Conservation (phyloP, 2,329 filamentous ascomycete genomes). For the Fusarium incarnatum region DNA sequence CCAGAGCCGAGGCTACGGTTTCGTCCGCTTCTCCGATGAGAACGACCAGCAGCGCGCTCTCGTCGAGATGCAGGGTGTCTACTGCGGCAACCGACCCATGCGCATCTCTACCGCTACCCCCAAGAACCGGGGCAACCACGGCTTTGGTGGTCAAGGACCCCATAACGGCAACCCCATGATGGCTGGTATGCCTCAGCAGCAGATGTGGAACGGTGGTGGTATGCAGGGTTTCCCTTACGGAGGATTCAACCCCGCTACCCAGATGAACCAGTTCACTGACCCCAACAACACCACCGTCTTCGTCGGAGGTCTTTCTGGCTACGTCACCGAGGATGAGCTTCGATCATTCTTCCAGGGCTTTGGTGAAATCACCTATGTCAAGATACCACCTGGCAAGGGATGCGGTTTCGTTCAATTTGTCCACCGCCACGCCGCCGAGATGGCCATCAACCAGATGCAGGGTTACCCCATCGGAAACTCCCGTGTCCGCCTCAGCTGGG, state of each 20-base stretch:
- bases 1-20: constrained; percentile 97
- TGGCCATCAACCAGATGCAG: constrained; percentile 99
- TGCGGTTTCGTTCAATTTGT: constrained; percentile 99
- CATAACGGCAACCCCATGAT: constrained; percentile 61
- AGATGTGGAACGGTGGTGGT: constrained; percentile 53
- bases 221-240: constrained; percentile 54
- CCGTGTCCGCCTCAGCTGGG: constrained; percentile 96
- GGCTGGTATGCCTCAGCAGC: constrained; percentile 59
- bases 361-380: constrained; percentile 99
- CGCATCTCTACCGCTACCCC: constrained; percentile 97
- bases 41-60: constrained; percentile 95
- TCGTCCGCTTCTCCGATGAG: constrained; percentile 96
- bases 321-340: constrained; percentile 99
- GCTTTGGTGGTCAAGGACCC: constrained; percentile 56
- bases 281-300: constrained; percentile 99
- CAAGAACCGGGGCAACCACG: constrained; percentile 76
- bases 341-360: constrained; percentile 99
- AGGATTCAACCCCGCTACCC: constrained; percentile 61
- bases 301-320: constrained; percentile 94
- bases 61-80: constrained; percentile 98
- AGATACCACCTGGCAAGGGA: constrained; percentile 98
- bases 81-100: constrained; percentile 99
- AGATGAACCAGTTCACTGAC: constrained; percentile 99
- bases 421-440: constrained; percentile 97
- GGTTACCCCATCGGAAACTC: constrained; percentile 99